Conservation (phyloP, 2,329 filamentous ascomycete genomes). For the Arthrobotrys sphaeroides region DNA sequence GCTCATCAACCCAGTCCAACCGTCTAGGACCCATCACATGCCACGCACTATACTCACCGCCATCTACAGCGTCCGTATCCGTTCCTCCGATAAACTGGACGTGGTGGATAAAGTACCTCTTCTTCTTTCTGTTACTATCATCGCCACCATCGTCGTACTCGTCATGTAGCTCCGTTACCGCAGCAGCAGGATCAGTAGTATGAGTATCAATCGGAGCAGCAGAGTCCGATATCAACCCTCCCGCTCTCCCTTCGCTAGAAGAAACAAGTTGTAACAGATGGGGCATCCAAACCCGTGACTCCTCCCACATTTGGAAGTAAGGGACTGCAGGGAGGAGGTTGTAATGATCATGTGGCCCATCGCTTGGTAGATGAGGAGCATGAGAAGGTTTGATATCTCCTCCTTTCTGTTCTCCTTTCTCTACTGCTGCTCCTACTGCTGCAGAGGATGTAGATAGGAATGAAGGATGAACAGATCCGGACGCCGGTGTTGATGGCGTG, state of each 20-base stretch:
- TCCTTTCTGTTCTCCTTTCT: no score
- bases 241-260: not conserved
- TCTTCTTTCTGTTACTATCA: not conserved
- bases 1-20: slow-evolving; percentile 53
- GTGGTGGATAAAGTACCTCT: slow-evolving; percentile 55
- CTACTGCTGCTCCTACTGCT: not conserved
- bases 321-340: slow-evolving; percentile 53
- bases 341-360: slow-evolving; percentile 45
- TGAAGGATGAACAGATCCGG: slow-evolving; percentile 21
- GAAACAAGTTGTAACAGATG: slow-evolving; percentile 38
- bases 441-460: slow-evolving; percentile 31
- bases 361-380: not conserved
- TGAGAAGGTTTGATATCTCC: no score
- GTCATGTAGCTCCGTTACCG: no score
- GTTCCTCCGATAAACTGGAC: slow-evolving; percentile 55
- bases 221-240: not conserved
- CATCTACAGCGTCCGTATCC: slow-evolving; percentile 51
- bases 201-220: slow-evolving; percentile 1
- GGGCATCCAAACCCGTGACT: slow-evolving; percentile 56
- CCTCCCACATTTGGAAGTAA: slow-evolving; percentile 57
- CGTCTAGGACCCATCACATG: slow-evolving; percentile 55
- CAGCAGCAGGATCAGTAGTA: no score
- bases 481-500: not conserved
- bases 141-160: not conserved
- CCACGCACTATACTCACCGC: slow-evolving; percentile 55